Evolutionary conservation across 73 alveolate genomes (phyloP), one percentile per base, ranked within the genome.

Genomic region (Symbiodinium natans): DNA sequence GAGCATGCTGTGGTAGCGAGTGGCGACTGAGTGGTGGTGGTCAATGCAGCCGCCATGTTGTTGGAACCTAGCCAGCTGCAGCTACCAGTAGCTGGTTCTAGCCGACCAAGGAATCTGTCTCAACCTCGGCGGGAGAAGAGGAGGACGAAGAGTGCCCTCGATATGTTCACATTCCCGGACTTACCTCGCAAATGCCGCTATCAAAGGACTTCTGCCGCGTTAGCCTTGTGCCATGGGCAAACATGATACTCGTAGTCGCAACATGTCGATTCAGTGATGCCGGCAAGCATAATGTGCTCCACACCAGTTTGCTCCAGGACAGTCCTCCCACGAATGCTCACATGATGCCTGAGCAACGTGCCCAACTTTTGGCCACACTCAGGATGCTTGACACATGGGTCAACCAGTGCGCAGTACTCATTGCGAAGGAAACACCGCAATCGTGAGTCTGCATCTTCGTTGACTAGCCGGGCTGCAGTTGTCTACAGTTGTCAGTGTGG

Each of bases 111-210:
- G 34, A n/a, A n/a, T 71, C 39, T 33, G 31, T 27, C 23, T 71
- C 34, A 17, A 71, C 34, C 31, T 33, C 83, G 1, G 39, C 41
- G 83, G 83, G 41, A 71, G 39, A 71, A 71, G 39, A n/a, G 3
- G 83, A 33, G 34, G 41, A 71, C 23, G 41, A 71, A 27, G 39
- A 71, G 19, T 17, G 34, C 17, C 95, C 95, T 17, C 95, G 95
- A 83, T 88, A 88, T 40, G 95, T 88, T 63, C 95, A 88, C 38
- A 63, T 88, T 59, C 95, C 95, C 0, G 95, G 71, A 40, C 71
- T 88, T 83, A 63, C 71, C 85, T 59, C 95, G 3, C 10, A 25
- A 17, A 48, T 48, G 63, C 63, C 63, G 63, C 63, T 48, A 25
- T 48, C 63, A 25, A 48, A 48, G 63, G 63, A 48, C 27, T 15